Evolutionary conservation across 2,329 filamentous ascomycete species (phyloP), one percentile per base, ranked within the genome.

Genomic region (Tolypocladium paradoxum): DNA sequence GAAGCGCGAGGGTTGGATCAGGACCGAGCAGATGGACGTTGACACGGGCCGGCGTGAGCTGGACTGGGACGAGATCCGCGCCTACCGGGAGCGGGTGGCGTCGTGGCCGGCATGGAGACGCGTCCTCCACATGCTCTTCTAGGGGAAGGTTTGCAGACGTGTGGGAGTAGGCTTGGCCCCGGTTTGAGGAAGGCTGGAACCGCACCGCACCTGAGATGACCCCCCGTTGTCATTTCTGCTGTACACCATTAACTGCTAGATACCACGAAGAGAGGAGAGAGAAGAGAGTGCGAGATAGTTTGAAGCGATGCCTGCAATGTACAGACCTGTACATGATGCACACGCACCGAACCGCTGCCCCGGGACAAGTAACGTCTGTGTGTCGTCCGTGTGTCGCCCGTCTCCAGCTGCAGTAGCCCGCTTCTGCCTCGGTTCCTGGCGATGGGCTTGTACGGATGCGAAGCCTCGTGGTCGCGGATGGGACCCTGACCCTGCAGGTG

Each of bases 11-110:
- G 78, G 78, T 24, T 86, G 80, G 78, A 70, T 84, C 55, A 74
- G 67, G 36, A 72, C 77, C 2, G 65, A 72, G 35, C 71, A 87
- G 56, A 87, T 89, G 58, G 84, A 88, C 60, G 74, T 88, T 53
- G 84, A 88, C 64, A 78, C 76, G 52, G 84, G 82, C 50, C 78
- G 84, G 54, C 77, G 84, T 58, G 78, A 82, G 67, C 75, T 85
- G 54, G 78, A 87, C 64, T 86, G 81, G 81, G 81, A 84, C 12
- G 70, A 71, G 40, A 83, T 85, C 68, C 77, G 84, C 64, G 75
- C 70, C 37, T 72, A 77, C 61, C 73, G 76, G 33, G 76, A 71
- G 37, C 64, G 73, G 65, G 64, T 80, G 22, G 76, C 76, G 18
- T 61, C 68, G 4, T 76, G 72, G 73, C 80, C 81, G 2, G 64